Evolutionary conservation across 805 yeast genomes (phyloP).

Genomic region (Ascoidea rubescens): DNA sequence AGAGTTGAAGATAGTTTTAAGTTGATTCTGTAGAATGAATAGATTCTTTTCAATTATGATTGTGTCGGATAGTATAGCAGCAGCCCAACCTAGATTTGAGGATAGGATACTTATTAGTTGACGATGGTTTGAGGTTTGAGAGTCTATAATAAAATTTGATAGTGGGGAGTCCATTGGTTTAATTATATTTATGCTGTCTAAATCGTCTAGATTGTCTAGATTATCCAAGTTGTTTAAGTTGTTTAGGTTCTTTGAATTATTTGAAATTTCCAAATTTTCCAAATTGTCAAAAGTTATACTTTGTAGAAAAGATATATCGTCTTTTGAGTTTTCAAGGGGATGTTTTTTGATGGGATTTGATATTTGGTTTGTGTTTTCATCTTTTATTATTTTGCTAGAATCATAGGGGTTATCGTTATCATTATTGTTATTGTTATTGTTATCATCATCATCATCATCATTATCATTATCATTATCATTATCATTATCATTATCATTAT

Average conservation of each 20-base stretch:
- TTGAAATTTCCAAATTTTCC: too few relatives aligned
- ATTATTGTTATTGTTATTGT: background rate
- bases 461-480: slow-evolving; percentile 7
- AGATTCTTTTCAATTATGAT: slow-evolving; percentile 19
- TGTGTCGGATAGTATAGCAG: slow-evolving; percentile 29
- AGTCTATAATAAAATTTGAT: slow-evolving; percentile 14
- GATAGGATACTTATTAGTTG: slow-evolving; percentile 23
- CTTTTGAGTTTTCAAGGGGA: slow-evolving; percentile 1
- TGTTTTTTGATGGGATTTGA: slow-evolving; percentile 2
- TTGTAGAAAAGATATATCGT: slow-evolving; percentile 6
- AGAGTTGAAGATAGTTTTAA: slow-evolving; percentile 29
- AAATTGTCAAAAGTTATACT: slow-evolving; percentile 8
- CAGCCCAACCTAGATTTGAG: slow-evolving; percentile 37
- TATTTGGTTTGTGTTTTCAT: slow-evolving; percentile 6
- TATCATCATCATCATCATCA: slow-evolving; percentile 1
- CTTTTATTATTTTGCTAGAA: background rate
- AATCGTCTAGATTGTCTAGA: background rate
- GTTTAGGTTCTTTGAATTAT: background rate
- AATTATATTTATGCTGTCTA: slow-evolving; percentile 8
- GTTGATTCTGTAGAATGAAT: slow-evolving; percentile 19
- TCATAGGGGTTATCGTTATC: background rate
- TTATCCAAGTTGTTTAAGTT: background rate
- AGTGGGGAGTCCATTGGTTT: slow-evolving; percentile 25
- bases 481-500: slow-evolving; percentile 4
- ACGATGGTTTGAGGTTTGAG: slow-evolving; percentile 9